phyloP scores from a whole-genome alignment of 78 protist species.

The Dictyostelium capitatum region DNA sequence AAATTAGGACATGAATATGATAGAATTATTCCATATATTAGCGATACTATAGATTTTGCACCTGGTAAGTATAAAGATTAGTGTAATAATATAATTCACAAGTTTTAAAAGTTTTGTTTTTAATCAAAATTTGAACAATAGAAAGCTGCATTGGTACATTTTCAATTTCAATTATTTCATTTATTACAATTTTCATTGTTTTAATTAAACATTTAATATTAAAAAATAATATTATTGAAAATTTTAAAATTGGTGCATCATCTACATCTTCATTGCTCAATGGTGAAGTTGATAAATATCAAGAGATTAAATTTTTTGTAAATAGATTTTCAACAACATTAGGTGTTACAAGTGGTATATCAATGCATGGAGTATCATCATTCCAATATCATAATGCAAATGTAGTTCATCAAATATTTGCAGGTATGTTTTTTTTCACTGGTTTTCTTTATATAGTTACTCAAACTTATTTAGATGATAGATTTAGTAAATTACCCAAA shows the following conservation, averaged over 20 bases:
- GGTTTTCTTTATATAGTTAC: neutral
- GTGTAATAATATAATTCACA: neutral
- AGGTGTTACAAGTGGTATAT: neutral
- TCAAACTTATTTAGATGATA: neutral
- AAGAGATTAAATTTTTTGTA: neutral
- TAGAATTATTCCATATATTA: neutral
- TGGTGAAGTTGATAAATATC: too few relatives aligned
- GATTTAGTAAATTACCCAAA: neutral
- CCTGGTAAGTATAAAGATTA: neutral
- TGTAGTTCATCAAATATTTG: neutral
- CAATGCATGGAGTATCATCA: neutral
- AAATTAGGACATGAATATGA: neutral
- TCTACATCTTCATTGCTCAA: too few relatives aligned
- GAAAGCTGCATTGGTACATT: constrained; percentile 7
- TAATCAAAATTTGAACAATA: neutral
- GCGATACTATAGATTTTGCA: neutral
- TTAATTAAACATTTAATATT: neutral
- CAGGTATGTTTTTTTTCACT: neutral
- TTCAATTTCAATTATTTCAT: neutral
- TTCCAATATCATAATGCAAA: neutral
- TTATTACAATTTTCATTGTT: neutral
- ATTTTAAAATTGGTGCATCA: neutral
- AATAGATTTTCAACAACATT: neutral
- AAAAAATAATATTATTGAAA: neutral
- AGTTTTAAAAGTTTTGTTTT: neutral